Evolutionary conservation across 2,329 filamentous ascomycete genomes (phyloP), one percentile per base, ranked within the genome.

Genomic region (Diatrype stigma): DNA sequence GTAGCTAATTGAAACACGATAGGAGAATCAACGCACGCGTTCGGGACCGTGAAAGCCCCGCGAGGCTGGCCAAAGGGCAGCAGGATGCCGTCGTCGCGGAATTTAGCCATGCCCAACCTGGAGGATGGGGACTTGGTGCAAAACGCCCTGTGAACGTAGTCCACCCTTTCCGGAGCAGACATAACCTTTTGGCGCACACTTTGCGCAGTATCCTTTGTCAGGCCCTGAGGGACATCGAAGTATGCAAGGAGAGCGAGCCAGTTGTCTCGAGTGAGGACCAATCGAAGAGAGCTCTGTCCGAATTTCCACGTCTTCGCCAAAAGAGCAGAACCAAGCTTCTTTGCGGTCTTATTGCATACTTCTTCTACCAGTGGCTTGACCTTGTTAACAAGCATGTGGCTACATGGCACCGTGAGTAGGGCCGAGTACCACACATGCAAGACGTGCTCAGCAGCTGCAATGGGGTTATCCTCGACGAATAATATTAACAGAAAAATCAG

Each of bases 41-140:
- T n/a, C n/a, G n/a, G n/a, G n/a, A n/a, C n/a, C n/a, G n/a, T n/a
- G n/a, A n/a, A n/a, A n/a, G n/a, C n/a, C n/a, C n/a, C n/a, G n/a
- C n/a, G n/a, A n/a, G n/a, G n/a, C n/a, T n/a, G n/a, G 19, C 54
- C 54, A 60, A 72, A 75, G 1, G 72, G 73, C 6, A 74, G 53
- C 1, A 77, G 52, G 2, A 75, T 51, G 0, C 73, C 73, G 34
- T 73, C 61, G 21, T 63, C 42, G 22, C 68, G 64, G 50, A 72
- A 75, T 35, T 63, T 62, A 21, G 53, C 14, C 1, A 46, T 48
- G 5, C 60, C 57, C 3, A 66, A 28, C 0, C 72, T 67, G 12
- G 28, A 19, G 19, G 45, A 26, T 2, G 47, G 51, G 1, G 17
- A n/a, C 23, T 50, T 44, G 14, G n/a, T 19, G 40, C 46, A 54